Base-by-base conservation (phyloP, 257 asterid species). In the Solanum dulcamara region DNA sequence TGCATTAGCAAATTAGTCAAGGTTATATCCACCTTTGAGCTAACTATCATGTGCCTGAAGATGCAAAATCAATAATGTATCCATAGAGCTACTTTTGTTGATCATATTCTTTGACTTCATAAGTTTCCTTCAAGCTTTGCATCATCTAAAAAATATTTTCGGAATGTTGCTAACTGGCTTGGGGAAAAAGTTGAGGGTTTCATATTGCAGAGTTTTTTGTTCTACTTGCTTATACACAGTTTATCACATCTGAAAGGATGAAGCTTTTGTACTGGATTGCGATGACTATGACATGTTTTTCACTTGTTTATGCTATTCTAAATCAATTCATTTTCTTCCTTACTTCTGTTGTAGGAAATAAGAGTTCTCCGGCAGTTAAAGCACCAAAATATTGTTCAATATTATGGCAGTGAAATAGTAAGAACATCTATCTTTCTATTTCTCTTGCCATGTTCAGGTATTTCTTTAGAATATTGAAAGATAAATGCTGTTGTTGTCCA, bases 361-460 rank as follows among this genome's bases (percentile, higher is more conserved):
- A 92, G 93, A 85, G 90, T 95, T 86, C 97, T 95, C 84, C 88
- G 87, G 82, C 93, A 92, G 81, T 88, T 95, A 83, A 93, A 90
- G 89, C 99, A 95, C 88, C 97, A 93, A 28, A 95, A 95, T 86
- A 93, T 95, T 82, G 99, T 95, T 20, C 94, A 92, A 81, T 95
- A 94, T 88, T 93, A 92, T 66, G 99, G 98, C 44, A 89, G 94
- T 84, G 98, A 94, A 90, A 88, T 35, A 85, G 97, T 96, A 89
- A 93, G 98, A 86, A 81, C 62, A 59, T 28, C 55, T 66, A 81
- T 75, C 53, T 46, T 42, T 50, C 60, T 82, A 3, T 18, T 77
- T 88, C 71, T 67, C 10, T 70, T 17, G n/a, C 50, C 33, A 59
- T 48, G 30, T 79, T 26, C 32, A 46, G 68, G 67, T 53, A 67